Base-by-base conservation (phyloP, 257 asterid species). In the Solanum virginianum region DNA sequence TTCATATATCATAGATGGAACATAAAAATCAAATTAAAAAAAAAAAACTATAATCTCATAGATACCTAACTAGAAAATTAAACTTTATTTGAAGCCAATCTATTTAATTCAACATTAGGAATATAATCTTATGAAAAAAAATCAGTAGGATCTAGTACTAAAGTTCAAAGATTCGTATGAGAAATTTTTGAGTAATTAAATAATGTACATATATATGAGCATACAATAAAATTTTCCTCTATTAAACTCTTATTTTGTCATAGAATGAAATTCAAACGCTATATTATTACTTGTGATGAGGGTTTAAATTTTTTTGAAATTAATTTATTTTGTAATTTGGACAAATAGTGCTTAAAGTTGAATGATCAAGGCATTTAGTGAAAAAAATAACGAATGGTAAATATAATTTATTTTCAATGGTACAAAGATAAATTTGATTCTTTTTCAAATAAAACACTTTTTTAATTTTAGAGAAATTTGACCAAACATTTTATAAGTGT, bases 101-200 rank as follows among this genome's bases (percentile, higher is more conserved):
- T 47, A 82, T 55, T 68, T 62, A 32, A 83, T 82, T 26, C 56
- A 87, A 69, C 83, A 1, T 41, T 13, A 95, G 94, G 98, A 77
- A 93, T 95, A 80, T 83, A 91, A 87, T 98, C 96, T 6, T 93
- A 87, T 75, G 98, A 85, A 15, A 92, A 96, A 65, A 75, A 91
- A 32, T 88, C 98, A 95, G 68, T 88, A 95, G 93, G 96, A 95
- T 85, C 94, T 95, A 43, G 95, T 95, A 6, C 94, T 91, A 82
- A 68, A 66, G 54, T 94, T 95, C 55, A 89, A 95, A 88, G 95
- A 94, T 86, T 84, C 71, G 49, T 92, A 94, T 82, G 91, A 89
- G 57, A 97, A 98, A 59, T 83, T 94, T 14, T 87, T 95, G 74
- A 85, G 91, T 87, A 66, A 88, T 62, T 93, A 11, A 60, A 60